These are phyloP conservation scores for Epichloe sp. DNA, from an alignment of 2,329 filamentous ascomycete species.

Conservation along the genomic window DNA sequence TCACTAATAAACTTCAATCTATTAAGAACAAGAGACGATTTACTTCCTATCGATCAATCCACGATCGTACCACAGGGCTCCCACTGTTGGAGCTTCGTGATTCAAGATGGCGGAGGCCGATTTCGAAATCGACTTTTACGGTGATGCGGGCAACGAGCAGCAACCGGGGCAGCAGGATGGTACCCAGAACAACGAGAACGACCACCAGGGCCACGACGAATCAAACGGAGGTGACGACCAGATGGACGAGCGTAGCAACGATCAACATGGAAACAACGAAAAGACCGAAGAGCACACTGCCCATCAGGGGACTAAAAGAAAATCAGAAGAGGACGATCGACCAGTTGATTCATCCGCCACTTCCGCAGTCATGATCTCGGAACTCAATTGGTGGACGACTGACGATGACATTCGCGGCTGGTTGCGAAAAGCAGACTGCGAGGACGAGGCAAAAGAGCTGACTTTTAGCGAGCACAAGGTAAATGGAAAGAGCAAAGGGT, in stretches of 20 bases:
- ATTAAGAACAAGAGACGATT: constrained; percentile 1
- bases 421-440: constrained; percentile 65
- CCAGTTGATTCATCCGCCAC: constrained; percentile 47
- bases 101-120: constrained; percentile 53
- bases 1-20: constrained; percentile 3
- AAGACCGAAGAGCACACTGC: constrained; percentile 12
- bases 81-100: neutral
- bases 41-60: neutral
- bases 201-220: constrained; percentile 13
- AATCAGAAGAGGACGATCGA: constrained; percentile 44
- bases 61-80: neutral
- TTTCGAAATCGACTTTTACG: constrained; percentile 62
- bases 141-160: constrained; percentile 39
- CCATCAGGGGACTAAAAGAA: constrained; percentile 44
- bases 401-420: constrained; percentile 91
- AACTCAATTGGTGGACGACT: constrained; percentile 92
- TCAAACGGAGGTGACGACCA: constrained; percentile 27
- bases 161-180: constrained; percentile 19
- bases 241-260: constrained; percentile 13
- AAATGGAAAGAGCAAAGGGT: constrained; percentile 98
- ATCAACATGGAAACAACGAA: constrained; percentile 14
- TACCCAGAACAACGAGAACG: constrained; percentile 22
- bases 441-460: constrained; percentile 78
- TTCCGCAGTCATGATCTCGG: constrained; percentile 70
- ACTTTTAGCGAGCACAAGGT: constrained; percentile 98